Evolutionary conservation across 352 stramenopile species (phyloP).

Genomic region (Globisporangium echinulatum): DNA sequence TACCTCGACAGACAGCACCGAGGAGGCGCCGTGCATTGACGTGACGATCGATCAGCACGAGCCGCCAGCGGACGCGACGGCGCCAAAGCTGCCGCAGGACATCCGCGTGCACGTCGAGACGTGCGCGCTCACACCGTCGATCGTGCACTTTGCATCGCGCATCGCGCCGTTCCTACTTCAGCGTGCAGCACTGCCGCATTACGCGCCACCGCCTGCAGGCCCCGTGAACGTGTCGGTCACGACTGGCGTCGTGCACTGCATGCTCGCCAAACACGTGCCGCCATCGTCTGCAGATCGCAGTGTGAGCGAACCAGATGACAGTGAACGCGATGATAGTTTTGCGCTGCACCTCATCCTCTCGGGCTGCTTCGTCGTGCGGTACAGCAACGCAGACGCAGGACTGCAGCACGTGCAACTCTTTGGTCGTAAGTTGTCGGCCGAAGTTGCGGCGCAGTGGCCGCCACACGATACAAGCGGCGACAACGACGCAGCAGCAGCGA

Average conservation of each 20-base stretch:
- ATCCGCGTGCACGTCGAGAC: conserved; percentile 55
- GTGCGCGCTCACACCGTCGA: conserved; percentile 42
- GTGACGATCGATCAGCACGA: conserved; percentile 39
- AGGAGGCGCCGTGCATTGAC: conserved; percentile 21
- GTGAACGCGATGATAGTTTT: background rate
- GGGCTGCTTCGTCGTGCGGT: conserved; percentile 52
- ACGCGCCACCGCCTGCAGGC: conserved; percentile 18
- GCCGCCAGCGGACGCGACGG: conserved; percentile 5
- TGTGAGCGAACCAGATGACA: background rate
- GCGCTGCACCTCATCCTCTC: conserved; percentile 50
- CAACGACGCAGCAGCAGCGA: background rate
- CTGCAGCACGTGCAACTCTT: conserved; percentile 54
- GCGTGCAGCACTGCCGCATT: conserved; percentile 29
- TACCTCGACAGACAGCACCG: background rate
- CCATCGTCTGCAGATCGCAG: conserved; percentile 1
- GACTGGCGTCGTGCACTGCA: conserved; percentile 50
- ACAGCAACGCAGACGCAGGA: conserved; percentile 32
- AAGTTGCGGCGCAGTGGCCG: conserved; percentile 51
- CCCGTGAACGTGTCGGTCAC: conserved; percentile 54
- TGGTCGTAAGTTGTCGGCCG: conserved; percentile 64
- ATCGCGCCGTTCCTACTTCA: conserved; percentile 39
- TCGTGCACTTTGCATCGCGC: conserved; percentile 41
- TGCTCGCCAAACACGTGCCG: conserved; percentile 40
- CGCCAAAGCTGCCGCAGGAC: conserved; percentile 21
- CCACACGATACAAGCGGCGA: conserved; percentile 13